Evolutionary conservation across 2,329 filamentous ascomycete species (phyloP).

Genomic region (Colletotrichum endophyticum): DNA sequence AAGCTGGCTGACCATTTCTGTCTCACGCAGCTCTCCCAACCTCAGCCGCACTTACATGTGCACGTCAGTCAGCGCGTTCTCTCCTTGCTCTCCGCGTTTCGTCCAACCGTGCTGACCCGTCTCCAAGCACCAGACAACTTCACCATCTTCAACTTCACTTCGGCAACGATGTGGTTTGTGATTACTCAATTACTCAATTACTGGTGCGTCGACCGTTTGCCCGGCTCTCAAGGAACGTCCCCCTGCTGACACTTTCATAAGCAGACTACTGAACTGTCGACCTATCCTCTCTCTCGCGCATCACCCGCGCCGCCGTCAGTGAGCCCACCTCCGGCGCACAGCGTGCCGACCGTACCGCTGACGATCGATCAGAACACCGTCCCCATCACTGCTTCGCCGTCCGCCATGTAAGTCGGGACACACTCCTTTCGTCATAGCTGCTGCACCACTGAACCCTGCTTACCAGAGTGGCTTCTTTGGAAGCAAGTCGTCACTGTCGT

Average conservation of each 20-base stretch:
- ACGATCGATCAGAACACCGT: not conserved
- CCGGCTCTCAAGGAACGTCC: not conserved
- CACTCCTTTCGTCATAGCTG: too few relatives aligned
- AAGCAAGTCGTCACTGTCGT: not conserved
- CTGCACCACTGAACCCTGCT: too few relatives aligned
- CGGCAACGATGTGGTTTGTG: not conserved
- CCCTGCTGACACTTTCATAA: not conserved
- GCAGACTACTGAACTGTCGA: not conserved
- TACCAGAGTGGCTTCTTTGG: not conserved
- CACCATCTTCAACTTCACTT: not conserved
- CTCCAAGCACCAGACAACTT: too few relatives aligned
- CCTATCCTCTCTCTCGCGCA: not conserved
- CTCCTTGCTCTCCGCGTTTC: too few relatives aligned
- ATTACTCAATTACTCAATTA: not conserved
- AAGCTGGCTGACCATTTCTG: too few relatives aligned
- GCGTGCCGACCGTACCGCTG: not conserved
- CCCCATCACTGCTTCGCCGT: not conserved
- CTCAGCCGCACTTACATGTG: not conserved
- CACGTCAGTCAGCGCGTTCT: too few relatives aligned
- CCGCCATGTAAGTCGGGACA: not conserved
- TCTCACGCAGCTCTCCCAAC: not conserved
- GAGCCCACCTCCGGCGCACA: not conserved
- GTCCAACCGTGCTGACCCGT: too few relatives aligned
- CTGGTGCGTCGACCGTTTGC: not conserved
- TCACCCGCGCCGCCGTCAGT: not conserved